These are phyloP conservation scores for Coemansia asiatica DNA, from an alignment of 192 early-diverging fungal genomes.

Conservation along the genomic window DNA sequence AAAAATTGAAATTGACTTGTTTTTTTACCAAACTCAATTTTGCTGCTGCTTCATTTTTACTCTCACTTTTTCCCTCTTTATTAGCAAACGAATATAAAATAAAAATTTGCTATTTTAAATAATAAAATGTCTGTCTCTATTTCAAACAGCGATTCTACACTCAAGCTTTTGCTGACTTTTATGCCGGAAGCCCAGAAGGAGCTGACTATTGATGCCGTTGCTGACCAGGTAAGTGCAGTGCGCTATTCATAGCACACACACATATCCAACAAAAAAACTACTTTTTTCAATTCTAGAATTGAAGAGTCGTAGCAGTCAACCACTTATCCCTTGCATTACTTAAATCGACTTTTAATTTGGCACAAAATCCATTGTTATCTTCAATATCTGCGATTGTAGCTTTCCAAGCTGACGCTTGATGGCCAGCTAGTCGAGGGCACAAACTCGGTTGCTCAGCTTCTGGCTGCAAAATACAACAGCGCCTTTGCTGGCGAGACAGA, in stretches of 20 bases:
- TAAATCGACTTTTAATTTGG: background rate
- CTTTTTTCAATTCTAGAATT: too few relatives aligned
- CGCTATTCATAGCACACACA: too few relatives aligned
- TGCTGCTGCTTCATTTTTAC: background rate
- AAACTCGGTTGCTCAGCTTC: conserved; percentile 41
- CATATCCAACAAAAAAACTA: background rate
- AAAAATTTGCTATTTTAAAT: background rate
- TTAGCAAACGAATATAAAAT: background rate
- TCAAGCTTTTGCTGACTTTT: conserved; percentile 43
- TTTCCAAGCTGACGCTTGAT: conserved; percentile 40
- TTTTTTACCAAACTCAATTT: background rate
- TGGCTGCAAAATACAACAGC: conserved; percentile 46
- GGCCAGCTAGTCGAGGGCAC: conserved; percentile 45
- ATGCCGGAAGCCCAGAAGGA: conserved; percentile 36
- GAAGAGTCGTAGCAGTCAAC: too few relatives aligned
- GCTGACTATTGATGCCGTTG: conserved; percentile 30
- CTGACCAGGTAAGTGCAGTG: conserved; percentile 30
- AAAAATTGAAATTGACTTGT: background rate
- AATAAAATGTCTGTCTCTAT: conserved; percentile 41
- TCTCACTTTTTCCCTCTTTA: background rate
- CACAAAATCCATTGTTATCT: background rate
- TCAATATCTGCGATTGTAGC: conserved; percentile 9
- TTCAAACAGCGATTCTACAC: conserved; percentile 39
- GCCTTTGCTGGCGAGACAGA: conserved; percentile 38
- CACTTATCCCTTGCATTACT: background rate